These are phyloP conservation scores for Cladosporium halotolerans DNA, from an alignment of 2,329 filamentous ascomycete genomes.

Conservation along the genomic window DNA sequence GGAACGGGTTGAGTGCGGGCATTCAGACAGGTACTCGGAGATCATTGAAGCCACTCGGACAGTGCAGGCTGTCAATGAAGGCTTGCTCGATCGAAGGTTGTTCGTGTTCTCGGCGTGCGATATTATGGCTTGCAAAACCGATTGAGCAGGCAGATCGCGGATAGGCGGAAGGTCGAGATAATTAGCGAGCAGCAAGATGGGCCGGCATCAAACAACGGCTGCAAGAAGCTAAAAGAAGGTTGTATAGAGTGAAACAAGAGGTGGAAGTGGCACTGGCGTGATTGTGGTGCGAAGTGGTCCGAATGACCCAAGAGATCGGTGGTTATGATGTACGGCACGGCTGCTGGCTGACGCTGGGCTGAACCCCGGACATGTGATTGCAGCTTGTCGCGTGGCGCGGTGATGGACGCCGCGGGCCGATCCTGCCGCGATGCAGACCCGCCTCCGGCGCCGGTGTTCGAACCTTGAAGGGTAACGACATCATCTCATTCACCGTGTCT, in stretches of 20 bases:
- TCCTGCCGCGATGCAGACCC: background rate
- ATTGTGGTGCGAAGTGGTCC: background rate
- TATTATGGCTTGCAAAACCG: too few relatives aligned
- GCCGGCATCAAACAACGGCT: background rate
- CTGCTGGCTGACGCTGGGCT: background rate
- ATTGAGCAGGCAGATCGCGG: too few relatives aligned
- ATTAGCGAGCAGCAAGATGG: background rate
- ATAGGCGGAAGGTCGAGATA: background rate
- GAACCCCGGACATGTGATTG: background rate
- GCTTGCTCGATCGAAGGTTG: too few relatives aligned
- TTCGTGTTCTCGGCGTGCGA: too few relatives aligned
- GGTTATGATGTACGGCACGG: background rate
- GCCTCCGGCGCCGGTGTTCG: background rate
- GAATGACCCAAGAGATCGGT: background rate
- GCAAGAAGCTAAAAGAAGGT: background rate
- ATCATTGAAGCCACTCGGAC: slow-evolving; percentile 15
- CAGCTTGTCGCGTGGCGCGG: too few relatives aligned
- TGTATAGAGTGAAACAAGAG: background rate
- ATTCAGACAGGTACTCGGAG: slow-evolving; percentile 16
- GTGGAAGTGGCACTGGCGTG: background rate
- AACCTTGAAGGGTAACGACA: background rate
- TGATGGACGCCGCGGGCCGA: too few relatives aligned
- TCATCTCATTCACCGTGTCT: background rate
- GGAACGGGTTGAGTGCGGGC: slow-evolving; percentile 87
- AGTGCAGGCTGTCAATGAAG: background rate